phyloP scores from a whole-genome alignment of 2,329 filamentous ascomycete species.

The Exophiala viscosa region DNA sequence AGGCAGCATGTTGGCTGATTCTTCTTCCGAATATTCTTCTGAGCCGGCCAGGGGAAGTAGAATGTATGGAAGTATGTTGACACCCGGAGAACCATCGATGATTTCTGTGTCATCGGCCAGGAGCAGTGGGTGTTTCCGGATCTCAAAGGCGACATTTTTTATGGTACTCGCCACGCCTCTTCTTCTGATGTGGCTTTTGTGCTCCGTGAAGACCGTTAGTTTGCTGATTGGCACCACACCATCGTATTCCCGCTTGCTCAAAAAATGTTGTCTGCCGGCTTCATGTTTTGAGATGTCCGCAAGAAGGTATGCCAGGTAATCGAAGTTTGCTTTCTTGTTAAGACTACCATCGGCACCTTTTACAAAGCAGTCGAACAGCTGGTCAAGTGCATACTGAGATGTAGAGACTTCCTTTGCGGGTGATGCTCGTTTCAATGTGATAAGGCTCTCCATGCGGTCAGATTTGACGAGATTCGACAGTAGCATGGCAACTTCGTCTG shows the following conservation, averaged over 20 bases:
- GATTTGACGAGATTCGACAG: slow-evolving; percentile 87
- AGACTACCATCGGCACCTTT: slow-evolving; percentile 78
- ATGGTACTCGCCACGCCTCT: slow-evolving; percentile 95
- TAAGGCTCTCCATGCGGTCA: slow-evolving; percentile 65
- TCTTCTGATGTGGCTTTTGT: slow-evolving; percentile 74
- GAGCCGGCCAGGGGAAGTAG: slow-evolving; percentile 81
- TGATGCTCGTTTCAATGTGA: slow-evolving; percentile 63
- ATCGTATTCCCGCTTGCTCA: slow-evolving; percentile 71
- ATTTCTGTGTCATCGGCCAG: slow-evolving; percentile 61
- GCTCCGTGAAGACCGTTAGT: slow-evolving; percentile 90
- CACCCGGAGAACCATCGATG: slow-evolving; percentile 9
- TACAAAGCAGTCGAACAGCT: slow-evolving; percentile 93
- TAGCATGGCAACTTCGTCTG: slow-evolving; percentile 83
- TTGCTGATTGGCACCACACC: slow-evolving; percentile 84
- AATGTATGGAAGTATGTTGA: slow-evolving; percentile 79
- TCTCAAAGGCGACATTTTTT: slow-evolving; percentile 87
- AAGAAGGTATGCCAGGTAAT: slow-evolving; percentile 92
- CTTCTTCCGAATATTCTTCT: slow-evolving; percentile 85
- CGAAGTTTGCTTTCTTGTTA: slow-evolving; percentile 79
- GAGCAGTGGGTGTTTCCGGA: slow-evolving; percentile 67
- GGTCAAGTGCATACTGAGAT: slow-evolving; percentile 74
- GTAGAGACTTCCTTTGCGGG: slow-evolving; percentile 43
- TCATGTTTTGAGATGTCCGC: slow-evolving; percentile 80
- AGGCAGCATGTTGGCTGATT: slow-evolving; percentile 78
- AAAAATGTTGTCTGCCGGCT: slow-evolving; percentile 67